These are phyloP conservation scores for Thozetella sp. DNA, from an alignment of 495 filamentous ascomycete genomes.

Conservation along the genomic window DNA sequence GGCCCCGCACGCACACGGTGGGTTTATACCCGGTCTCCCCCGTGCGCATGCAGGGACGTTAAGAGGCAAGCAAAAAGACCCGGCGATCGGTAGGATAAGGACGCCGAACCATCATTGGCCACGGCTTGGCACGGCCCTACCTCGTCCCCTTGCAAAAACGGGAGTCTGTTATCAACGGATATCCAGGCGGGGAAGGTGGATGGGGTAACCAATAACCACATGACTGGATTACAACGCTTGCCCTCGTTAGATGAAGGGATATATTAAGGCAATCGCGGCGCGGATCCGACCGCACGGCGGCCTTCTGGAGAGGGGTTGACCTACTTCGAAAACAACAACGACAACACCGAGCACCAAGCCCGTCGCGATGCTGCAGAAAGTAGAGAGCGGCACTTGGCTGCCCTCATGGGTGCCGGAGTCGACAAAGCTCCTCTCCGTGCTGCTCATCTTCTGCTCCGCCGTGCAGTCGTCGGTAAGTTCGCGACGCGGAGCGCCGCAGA, in stretches of 20 bases:
- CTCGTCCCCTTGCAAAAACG: background rate
- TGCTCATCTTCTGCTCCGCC: constrained; percentile 46
- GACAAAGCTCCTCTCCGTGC: constrained; percentile 34
- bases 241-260: background rate
- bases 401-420: constrained; percentile 54
- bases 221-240: background rate
- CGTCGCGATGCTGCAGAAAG: constrained; percentile 28
- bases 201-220: background rate
- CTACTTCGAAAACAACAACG: background rate
- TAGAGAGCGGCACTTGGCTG: constrained; percentile 49
- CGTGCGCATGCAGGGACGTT: background rate
- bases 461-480: constrained; percentile 44
- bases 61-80: background rate
- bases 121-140: background rate
- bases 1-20: too few species aligned
- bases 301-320: background rate
- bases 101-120: background rate
- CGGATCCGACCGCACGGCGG: background rate
- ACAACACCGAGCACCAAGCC: background rate
- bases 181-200: background rate
- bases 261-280: background rate
- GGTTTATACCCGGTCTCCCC: background rate
- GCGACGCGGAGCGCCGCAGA: background rate
- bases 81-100: background rate
- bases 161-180: background rate